Base-by-base conservation (phyloP, 2,329 filamentous ascomycete genomes). In the Alternaria sp. region DNA sequence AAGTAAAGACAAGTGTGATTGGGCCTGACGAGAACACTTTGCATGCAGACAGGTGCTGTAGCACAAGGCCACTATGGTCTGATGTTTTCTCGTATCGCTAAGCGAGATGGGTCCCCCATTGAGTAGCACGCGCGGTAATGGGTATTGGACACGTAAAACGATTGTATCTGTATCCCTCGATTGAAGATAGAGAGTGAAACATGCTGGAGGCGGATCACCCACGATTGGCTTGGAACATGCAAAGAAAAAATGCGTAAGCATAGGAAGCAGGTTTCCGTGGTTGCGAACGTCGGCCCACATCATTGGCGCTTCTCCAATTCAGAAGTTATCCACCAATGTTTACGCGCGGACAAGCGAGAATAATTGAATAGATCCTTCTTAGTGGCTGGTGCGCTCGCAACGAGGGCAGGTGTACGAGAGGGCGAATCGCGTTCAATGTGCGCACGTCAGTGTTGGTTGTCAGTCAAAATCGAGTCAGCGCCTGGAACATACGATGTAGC, bases 291-390 rank as follows among this genome's bases (percentile, higher is more conserved):
- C 20, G 54, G 50, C 15, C 50, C 33, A 46, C 25, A 25, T 58
- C 33, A 75, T 75, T 74, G 71, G 73, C 60, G 65, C 63, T 68
- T 67, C 64, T 61, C 54, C 54, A 67, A 60, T 68, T 53, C 60
- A 60, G 63, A 66, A 64, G 60, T 56, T 60, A 60, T 37, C 58
- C 46, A 63, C 60, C 56, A 45, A 72, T 63, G 60, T 51, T 44
- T 64, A 65, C 61, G 63, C 63, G 67, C 63, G 33, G 58, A 57
- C 64, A 62, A 30, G 62, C 64, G 67, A 64, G 55, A 65, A 58
- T 60, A 55, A 69, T 59, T n/a, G 7, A 56, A 44, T 49, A n/a
- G 43, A 53, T 41, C 54, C 45, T 20, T 33, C 33, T 60, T 49
- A 30, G 53, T 51, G 47, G 61, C 47, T 28, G 20, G 58, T 58